Conservation (phyloP, 345 rosid genomes). For the Firmiana major region DNA sequence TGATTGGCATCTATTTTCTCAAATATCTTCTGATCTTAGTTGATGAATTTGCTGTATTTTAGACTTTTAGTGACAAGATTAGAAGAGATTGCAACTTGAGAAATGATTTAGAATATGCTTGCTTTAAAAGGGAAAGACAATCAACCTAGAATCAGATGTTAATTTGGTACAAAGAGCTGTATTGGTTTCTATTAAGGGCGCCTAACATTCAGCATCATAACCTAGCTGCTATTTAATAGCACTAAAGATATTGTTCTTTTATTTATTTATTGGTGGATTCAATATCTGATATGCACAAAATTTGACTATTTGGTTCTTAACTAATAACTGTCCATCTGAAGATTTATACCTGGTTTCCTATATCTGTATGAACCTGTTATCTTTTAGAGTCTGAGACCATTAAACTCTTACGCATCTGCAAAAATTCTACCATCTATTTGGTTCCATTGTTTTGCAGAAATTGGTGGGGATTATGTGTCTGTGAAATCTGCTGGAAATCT, state of each 20-base stretch:
- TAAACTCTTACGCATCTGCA: background rate
- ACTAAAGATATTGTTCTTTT: background rate
- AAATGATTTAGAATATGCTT: background rate
- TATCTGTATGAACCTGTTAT: background rate
- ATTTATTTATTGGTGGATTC: background rate
- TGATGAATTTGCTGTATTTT: background rate
- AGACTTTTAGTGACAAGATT: background rate
- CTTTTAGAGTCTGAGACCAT: background rate
- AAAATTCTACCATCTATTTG: background rate
- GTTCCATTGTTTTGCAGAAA: conserved; percentile 46
- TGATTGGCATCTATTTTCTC: background rate
- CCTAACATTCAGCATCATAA: background rate
- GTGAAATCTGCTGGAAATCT: conserved; percentile 95
- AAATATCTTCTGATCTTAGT: background rate
- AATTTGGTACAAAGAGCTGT: background rate
- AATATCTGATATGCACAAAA: background rate
- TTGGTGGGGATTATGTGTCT: conserved; percentile 80
- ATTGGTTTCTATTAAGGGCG: background rate
- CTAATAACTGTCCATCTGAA: background rate
- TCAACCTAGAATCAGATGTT: background rate
- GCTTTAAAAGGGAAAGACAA: background rate
- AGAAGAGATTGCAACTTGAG: background rate
- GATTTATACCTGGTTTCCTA: background rate
- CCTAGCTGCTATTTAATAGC: background rate
- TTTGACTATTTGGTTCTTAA: background rate